Percentiles rank a stretch among this genome's conserved stretches.
Conservation (phyloP, 768 basidiomycete species). For the Coprinopsis cinerea region DNA sequence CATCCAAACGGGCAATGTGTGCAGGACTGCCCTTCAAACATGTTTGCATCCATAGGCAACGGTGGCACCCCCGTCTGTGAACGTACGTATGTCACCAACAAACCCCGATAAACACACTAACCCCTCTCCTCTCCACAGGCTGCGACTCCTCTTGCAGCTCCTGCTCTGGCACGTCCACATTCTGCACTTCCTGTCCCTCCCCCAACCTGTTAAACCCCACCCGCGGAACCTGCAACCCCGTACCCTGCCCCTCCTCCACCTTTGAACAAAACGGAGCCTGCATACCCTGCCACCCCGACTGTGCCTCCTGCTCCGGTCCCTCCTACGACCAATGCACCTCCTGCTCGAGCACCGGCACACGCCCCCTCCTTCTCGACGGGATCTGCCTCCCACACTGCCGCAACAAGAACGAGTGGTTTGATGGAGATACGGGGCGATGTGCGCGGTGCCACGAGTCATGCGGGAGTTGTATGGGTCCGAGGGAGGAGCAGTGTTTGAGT, state of each 20-base stretch:
- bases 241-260: too few species aligned
- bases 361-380: conserved; percentile 70
- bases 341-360: conserved; percentile 56
- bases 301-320: conserved; percentile 73
- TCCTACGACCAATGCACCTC: conserved; percentile 75
- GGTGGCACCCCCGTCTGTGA: conserved; percentile 63
- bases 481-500: conserved; percentile 63
- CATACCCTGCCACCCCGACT: conserved; percentile 79
- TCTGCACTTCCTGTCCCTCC: conserved; percentile 70
- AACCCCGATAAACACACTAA: background rate
- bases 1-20: conserved; percentile 61
- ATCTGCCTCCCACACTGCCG: conserved; percentile 80
- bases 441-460: conserved; percentile 71
- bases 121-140: conserved; percentile 21
- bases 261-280: conserved; percentile 56
- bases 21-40: conserved; percentile 63
- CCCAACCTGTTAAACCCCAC: conserved; percentile 62
- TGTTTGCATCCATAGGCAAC: conserved; percentile 58
- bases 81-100: conserved; percentile 38
- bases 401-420: conserved; percentile 66
- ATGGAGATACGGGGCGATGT: conserved; percentile 57
- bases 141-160: conserved; percentile 55
- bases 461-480: conserved; percentile 69
- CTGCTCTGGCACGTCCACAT: conserved; percentile 60
- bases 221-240: conserved; percentile 58